A percentile compares a stretch with the other conserved stretches of the same genome.
phyloP scores from a whole-genome alignment of 2,329 filamentous ascomycete species.

The Colletotrichum neosansevieriae region DNA sequence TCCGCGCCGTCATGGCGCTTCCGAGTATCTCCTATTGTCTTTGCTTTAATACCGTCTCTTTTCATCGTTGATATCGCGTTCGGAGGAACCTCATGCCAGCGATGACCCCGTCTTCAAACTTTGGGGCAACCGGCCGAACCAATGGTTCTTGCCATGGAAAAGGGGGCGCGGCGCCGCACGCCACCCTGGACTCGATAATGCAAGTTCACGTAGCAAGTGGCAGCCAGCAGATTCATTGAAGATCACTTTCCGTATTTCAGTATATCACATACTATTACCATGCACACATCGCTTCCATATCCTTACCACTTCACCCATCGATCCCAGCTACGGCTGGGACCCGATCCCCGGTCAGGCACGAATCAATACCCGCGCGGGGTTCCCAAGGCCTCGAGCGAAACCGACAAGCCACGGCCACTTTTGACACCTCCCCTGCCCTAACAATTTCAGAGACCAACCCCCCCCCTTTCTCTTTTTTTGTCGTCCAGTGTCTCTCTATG shows the following conservation, averaged over 20 bases:
- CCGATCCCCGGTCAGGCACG: constrained; percentile 16
- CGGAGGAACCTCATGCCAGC: background rate
- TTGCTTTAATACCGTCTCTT: background rate
- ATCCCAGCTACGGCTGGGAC: background rate
- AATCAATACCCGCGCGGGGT: constrained; percentile 39
- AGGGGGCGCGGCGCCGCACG: too few relatives aligned
- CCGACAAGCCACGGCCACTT: constrained; percentile 22
- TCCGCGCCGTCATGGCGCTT: too few relatives aligned
- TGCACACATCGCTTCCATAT: background rate
- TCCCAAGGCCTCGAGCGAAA: constrained; percentile 23
- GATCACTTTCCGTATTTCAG: background rate
- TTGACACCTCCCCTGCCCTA: background rate
- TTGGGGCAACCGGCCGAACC: too few relatives aligned
- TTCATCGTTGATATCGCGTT: constrained; percentile 7
- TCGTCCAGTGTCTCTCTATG: background rate
- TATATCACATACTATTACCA: background rate
- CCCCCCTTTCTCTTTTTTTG: background rate
- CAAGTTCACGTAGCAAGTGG: background rate
- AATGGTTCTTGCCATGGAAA: too few relatives aligned
- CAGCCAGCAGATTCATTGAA: background rate
- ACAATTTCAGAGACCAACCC: too few relatives aligned
- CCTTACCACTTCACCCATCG: background rate
- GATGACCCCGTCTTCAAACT: background rate
- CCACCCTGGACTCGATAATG: background rate
- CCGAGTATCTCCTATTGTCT: too few relatives aligned